phyloP scores from a whole-genome alignment of 2,329 filamentous ascomycete species.

The Fonsecaea nubica region DNA sequence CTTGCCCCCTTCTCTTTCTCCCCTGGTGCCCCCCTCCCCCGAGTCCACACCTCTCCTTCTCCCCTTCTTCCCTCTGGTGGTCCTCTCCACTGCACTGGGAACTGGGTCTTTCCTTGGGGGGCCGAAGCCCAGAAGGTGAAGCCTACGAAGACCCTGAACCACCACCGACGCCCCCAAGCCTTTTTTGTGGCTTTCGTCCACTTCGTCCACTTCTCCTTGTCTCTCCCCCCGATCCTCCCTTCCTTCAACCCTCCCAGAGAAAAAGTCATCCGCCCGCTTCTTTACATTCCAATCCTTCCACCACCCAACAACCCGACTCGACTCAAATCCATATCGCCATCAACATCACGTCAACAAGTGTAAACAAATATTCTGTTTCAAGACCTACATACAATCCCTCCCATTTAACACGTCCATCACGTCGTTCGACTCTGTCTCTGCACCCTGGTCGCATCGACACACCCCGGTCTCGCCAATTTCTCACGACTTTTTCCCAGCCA shows the following conservation, averaged over 20 bases:
- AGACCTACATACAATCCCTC: neutral
- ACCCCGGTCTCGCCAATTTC: slow-evolving; percentile 33
- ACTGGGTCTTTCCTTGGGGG: neutral
- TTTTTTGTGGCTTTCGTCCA: neutral
- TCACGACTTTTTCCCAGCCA: slow-evolving; percentile 33
- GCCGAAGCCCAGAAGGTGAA: neutral
- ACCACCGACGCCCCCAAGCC: neutral
- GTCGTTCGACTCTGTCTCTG: neutral
- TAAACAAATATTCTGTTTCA: slow-evolving; percentile 23
- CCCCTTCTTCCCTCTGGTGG: neutral
- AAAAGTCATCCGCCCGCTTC: slow-evolving; percentile 16
- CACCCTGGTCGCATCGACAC: slow-evolving; percentile 10
- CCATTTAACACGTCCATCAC: slow-evolving; percentile 6
- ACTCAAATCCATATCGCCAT: slow-evolving; percentile 6
- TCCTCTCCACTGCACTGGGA: slow-evolving; percentile 11
- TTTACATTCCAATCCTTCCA: slow-evolving; percentile 32
- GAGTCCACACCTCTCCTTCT: neutral
- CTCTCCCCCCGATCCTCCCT: neutral
- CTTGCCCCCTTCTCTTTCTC: neutral
- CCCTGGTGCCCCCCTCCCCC: neutral
- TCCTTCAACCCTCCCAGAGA: neutral
- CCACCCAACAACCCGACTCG: slow-evolving; percentile 8
- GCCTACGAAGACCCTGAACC: slow-evolving; percentile 4
- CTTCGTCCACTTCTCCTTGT: neutral
- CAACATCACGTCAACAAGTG: slow-evolving; percentile 20